Evolutionary conservation across 805 yeast genomes (phyloP).

Genomic region (Blastobotrys attinorum): DNA sequence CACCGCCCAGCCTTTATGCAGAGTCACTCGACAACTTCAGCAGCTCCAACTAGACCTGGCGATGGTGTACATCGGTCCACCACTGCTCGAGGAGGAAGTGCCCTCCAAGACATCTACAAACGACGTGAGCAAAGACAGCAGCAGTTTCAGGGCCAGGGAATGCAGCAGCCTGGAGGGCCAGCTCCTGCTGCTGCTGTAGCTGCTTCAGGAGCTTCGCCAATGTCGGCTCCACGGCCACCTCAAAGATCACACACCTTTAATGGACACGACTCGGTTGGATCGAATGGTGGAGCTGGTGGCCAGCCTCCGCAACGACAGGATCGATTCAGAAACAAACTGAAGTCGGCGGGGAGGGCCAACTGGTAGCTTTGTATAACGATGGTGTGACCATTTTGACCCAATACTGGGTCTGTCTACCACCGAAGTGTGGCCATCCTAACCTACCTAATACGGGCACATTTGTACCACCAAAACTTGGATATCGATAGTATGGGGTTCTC

Average conservation of each 20-base stretch:
- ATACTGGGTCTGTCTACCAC: no score
- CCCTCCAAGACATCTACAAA: constrained; percentile 18
- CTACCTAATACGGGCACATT: no score
- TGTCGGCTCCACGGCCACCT: constrained; percentile 1
- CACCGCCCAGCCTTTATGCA: neutral
- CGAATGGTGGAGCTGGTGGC: neutral
- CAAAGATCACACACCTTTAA: constrained; percentile 9
- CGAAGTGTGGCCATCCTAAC: no score
- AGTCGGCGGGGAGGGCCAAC: constrained; percentile 17
- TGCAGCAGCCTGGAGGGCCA: neutral
- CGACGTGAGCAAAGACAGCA: constrained; percentile 12
- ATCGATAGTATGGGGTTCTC: no score
- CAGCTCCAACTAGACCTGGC: neutral
- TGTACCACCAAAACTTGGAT: no score
- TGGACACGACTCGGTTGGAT: neutral
- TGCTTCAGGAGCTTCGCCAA: neutral
- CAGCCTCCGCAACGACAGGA: constrained; percentile 14
- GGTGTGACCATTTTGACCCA: neutral
- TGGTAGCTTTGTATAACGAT: constrained; percentile 15
- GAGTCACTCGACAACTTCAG: neutral
- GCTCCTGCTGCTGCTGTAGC: neutral
- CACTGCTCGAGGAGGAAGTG: constrained; percentile 5
- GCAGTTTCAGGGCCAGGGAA: constrained; percentile 4
- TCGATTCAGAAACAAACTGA: constrained; percentile 15
- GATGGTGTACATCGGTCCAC: neutral